phyloP scores from a whole-genome alignment of 768 basidiomycete genomes.

The Favolaschia claudopus region DNA sequence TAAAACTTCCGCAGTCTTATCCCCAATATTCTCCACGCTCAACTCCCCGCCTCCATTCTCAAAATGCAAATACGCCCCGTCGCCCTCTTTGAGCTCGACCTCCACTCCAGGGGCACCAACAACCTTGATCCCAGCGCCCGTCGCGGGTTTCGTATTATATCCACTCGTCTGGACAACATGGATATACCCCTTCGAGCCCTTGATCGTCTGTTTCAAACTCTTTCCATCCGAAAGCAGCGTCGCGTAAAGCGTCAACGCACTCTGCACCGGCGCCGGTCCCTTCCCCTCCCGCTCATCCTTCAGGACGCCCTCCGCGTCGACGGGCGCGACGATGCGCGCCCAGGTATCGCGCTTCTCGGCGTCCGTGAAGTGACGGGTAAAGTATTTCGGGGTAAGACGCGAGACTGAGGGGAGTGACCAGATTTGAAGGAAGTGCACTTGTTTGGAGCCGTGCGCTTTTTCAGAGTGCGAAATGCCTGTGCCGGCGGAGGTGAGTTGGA shows the following conservation, averaged over 20 bases:
- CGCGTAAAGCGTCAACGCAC: constrained; percentile 74
- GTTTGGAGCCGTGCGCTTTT: constrained; percentile 49
- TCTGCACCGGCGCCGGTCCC: constrained; percentile 86
- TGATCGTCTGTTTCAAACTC: constrained; percentile 61
- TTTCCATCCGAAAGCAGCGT: constrained; percentile 69
- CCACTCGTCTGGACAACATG: constrained; percentile 89
- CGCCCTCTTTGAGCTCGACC: constrained; percentile 80
- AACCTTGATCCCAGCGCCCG: constrained; percentile 67
- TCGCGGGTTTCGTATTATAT: constrained; percentile 66
- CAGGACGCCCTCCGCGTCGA: constrained; percentile 62
- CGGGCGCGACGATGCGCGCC: constrained; percentile 79
- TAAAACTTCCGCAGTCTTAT: constrained; percentile 75
- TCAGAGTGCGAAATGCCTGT: constrained; percentile 89
- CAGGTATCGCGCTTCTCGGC: constrained; percentile 80
- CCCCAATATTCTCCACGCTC: constrained; percentile 70
- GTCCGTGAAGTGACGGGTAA: constrained; percentile 86
- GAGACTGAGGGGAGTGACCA: constrained; percentile 53
- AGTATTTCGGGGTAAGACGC: constrained; percentile 79
- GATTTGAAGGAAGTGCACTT: constrained; percentile 62
- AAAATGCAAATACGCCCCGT: constrained; percentile 79
- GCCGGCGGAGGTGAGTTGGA: constrained; percentile 93
- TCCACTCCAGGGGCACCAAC: constrained; percentile 46
- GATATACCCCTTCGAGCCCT: constrained; percentile 73
- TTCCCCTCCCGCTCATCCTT: constrained; percentile 62
- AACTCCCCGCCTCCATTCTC: constrained; percentile 49